Percentiles rank a stretch among this genome's conserved stretches.
Conservation (phyloP, 2,329 filamentous ascomycete genomes). For the Cercospora canescens region DNA sequence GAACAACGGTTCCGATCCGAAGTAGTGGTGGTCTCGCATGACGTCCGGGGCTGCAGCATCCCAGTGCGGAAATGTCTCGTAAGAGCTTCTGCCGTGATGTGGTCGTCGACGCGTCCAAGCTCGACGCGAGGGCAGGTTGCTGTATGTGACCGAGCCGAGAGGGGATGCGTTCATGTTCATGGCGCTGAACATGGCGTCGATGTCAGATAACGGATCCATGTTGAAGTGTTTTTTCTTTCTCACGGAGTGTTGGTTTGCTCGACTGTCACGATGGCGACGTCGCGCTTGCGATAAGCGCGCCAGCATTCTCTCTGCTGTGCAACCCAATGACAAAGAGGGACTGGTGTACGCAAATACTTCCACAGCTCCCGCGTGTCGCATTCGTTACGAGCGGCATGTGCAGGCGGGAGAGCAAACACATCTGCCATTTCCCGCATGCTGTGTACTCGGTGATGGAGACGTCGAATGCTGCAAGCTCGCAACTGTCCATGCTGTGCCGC, state of each 20-base stretch:
- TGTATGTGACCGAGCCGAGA: background rate
- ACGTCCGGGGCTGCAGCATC: constrained; percentile 2
- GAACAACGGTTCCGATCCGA: constrained; percentile 1
- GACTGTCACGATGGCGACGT: background rate
- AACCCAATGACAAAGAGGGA: background rate
- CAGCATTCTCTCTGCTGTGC: constrained; percentile 8
- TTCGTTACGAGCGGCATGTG: constrained; percentile 2
- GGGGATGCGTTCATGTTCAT: constrained; percentile 11
- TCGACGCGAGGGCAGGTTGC: background rate
- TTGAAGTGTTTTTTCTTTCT: background rate
- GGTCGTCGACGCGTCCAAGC: constrained; percentile 7
- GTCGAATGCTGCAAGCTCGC: background rate
- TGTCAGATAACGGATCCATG: background rate
- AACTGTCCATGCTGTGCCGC: constrained; percentile 4
- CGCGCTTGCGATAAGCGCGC: background rate
- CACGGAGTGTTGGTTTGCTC: background rate
- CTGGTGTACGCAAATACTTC: background rate
- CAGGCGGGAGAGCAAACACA: constrained; percentile 10
- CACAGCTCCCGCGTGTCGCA: constrained; percentile 7
- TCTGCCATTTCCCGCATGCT: background rate
- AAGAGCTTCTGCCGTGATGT: background rate
- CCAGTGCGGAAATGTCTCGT: background rate
- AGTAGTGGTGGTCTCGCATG: constrained; percentile 12
- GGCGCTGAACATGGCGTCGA: constrained; percentile 13
- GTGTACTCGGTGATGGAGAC: background rate